phyloP scores from a whole-genome alignment of 2,329 filamentous ascomycete genomes.

The Cercospora citrullina region DNA sequence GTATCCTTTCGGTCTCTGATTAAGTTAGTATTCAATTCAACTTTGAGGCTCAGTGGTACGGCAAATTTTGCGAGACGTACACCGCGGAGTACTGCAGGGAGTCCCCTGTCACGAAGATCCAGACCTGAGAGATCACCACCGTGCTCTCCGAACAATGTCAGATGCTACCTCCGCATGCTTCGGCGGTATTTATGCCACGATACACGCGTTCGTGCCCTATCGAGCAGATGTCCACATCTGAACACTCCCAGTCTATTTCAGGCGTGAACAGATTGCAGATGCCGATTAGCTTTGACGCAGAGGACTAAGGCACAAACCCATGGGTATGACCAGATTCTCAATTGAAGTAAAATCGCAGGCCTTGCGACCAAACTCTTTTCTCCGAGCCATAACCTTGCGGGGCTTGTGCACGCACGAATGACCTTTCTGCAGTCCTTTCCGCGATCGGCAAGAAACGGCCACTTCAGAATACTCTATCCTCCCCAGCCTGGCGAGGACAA shows the following conservation, averaged over 20 bases:
- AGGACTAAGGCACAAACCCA: not conserved
- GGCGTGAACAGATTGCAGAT: not conserved
- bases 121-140: not conserved
- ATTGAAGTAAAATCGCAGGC: not conserved
- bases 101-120: not conserved
- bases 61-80: not conserved
- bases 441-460: not conserved
- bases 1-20: not conserved
- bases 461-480: too few relatives aligned
- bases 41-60: not conserved
- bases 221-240: not conserved
- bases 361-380: not conserved
- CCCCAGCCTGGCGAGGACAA: too few relatives aligned
- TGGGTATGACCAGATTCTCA: not conserved
- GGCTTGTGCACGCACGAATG: not conserved
- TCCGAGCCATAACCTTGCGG: not conserved
- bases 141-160: not conserved
- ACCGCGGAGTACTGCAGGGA: not conserved
- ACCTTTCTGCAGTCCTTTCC: not conserved
- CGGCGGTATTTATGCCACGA: not conserved
- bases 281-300: not conserved
- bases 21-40: not conserved
- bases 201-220: not conserved
- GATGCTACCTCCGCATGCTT: not conserved
- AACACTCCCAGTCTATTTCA: not conserved